phyloP scores from a whole-genome alignment of 2,329 filamentous ascomycete genomes.

The Penicillium sp. region DNA sequence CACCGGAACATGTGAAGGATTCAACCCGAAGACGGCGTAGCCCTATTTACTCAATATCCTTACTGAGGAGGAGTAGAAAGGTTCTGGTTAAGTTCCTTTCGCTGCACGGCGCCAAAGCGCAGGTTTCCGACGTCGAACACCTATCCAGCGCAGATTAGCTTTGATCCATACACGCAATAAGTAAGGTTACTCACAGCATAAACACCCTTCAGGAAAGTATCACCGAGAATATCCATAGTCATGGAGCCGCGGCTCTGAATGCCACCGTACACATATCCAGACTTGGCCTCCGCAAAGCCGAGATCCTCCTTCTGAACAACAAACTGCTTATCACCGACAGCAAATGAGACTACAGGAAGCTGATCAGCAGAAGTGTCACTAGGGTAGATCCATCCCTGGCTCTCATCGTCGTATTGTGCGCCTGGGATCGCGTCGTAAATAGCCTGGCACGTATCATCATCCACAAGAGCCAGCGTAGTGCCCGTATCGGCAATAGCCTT shows the following conservation, averaged over 20 bases:
- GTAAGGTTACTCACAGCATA: constrained; percentile 51
- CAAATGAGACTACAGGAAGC: constrained; percentile 58
- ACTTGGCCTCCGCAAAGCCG: constrained; percentile 52
- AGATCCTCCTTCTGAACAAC: constrained; percentile 60
- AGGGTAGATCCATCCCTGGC: constrained; percentile 63
- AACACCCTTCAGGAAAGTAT: constrained; percentile 59
- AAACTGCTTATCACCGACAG: constrained; percentile 58
- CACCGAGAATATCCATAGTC: constrained; percentile 60
- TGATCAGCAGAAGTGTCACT: constrained; percentile 47
- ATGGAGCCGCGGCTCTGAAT: constrained; percentile 59
- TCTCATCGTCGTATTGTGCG: constrained; percentile 50
- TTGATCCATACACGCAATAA: not conserved
- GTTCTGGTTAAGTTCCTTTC: constrained; percentile 39
- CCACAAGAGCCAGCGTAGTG: constrained; percentile 62
- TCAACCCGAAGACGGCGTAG: not conserved
- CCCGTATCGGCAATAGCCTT: constrained; percentile 67
- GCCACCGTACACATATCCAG: constrained; percentile 57
- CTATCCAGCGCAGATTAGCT: constrained; percentile 28
- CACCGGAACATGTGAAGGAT: not conserved
- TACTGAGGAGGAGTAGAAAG: constrained; percentile 13
- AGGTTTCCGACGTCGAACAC: constrained; percentile 60
- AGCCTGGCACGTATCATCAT: constrained; percentile 56
- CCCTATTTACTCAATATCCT: not conserved
- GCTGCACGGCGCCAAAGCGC: constrained; percentile 57
- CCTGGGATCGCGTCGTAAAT: constrained; percentile 62